phyloP scores from a whole-genome alignment of 73 alveolate species.

The Loxodes magnus region DNA sequence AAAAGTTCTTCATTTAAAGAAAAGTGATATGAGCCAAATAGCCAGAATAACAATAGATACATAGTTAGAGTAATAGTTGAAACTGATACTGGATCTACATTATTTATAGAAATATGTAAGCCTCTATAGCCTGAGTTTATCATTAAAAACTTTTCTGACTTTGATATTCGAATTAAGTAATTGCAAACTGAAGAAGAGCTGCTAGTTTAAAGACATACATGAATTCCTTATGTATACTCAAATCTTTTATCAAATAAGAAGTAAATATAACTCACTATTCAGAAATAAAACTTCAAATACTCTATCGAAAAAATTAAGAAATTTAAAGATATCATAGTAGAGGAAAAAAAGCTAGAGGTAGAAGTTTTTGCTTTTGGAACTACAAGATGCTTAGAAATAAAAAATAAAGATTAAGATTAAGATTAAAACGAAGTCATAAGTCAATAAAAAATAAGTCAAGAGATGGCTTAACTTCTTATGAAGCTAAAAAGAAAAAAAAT shows the following conservation, averaged over 20 bases:
- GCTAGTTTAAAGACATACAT: neutral
- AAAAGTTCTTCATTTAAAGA: no score
- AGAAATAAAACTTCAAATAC: neutral
- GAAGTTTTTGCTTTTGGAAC: neutral
- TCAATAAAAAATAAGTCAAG: neutral
- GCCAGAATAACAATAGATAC: slow-evolving; percentile 7
- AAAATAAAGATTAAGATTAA: no score
- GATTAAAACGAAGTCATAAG: neutral
- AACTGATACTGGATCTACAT: slow-evolving; percentile 46
- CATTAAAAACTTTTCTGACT: neutral
- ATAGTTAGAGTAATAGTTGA: slow-evolving; percentile 24
- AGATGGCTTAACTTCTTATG: neutral
- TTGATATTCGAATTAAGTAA: neutral
- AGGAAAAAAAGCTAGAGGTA: neutral
- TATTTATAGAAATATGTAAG: slow-evolving; percentile 18
- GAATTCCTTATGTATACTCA: neutral
- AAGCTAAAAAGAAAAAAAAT: neutral
- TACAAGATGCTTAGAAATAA: neutral
- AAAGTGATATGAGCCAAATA: slow-evolving; percentile 10
- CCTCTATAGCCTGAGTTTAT: slow-evolving; percentile 24
- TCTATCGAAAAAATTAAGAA: neutral
- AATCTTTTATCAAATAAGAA: neutral
- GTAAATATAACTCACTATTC: neutral
- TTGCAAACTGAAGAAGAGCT: neutral
- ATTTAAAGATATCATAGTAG: neutral